Evolutionary conservation across 2,329 filamentous ascomycete genomes (phyloP).

Genomic region (Capronia americana): DNA sequence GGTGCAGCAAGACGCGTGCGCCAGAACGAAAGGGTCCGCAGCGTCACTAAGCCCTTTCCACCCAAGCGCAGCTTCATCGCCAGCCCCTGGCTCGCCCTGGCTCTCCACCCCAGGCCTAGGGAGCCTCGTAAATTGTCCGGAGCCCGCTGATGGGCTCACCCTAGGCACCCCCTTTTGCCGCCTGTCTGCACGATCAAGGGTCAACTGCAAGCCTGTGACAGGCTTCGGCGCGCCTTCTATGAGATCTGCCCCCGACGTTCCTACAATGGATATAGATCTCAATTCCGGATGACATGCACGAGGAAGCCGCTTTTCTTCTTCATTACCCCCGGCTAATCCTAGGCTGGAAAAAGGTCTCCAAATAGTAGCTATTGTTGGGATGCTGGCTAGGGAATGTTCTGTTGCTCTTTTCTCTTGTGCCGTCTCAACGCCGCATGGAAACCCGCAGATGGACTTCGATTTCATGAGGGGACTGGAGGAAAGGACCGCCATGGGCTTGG

Average conservation of each 20-base stretch:
- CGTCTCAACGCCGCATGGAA: constrained; percentile 25
- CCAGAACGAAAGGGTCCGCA: constrained; percentile 9
- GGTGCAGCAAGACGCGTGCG: constrained; percentile 20
- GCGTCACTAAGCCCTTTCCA: constrained; percentile 22
- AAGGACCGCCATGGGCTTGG: constrained; percentile 18
- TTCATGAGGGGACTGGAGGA: neutral
- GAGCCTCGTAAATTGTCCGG: constrained; percentile 28
- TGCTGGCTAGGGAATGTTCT: constrained; percentile 15
- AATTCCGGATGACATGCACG: constrained; percentile 1
- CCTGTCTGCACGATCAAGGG: constrained; percentile 28
- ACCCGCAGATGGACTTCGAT: constrained; percentile 2
- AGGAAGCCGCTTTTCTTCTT: constrained; percentile 16
- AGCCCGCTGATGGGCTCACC: constrained; percentile 2
- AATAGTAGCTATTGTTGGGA: constrained; percentile 4
- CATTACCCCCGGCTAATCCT: neutral
- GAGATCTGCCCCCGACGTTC: constrained; percentile 14
- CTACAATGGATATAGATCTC: constrained; percentile 7
- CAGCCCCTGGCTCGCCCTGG: constrained; percentile 21
- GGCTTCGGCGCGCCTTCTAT: constrained; percentile 18
- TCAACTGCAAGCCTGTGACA: constrained; percentile 16
- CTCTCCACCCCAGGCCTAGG: constrained; percentile 2
- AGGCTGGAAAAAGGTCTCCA: constrained; percentile 7
- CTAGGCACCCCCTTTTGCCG: constrained; percentile 20
- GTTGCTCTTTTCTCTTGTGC: constrained; percentile 18
- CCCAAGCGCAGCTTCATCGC: constrained; percentile 19